Base-by-base conservation (phyloP, 345 rosid genomes). In the Leavenworthia alabamica region DNA sequence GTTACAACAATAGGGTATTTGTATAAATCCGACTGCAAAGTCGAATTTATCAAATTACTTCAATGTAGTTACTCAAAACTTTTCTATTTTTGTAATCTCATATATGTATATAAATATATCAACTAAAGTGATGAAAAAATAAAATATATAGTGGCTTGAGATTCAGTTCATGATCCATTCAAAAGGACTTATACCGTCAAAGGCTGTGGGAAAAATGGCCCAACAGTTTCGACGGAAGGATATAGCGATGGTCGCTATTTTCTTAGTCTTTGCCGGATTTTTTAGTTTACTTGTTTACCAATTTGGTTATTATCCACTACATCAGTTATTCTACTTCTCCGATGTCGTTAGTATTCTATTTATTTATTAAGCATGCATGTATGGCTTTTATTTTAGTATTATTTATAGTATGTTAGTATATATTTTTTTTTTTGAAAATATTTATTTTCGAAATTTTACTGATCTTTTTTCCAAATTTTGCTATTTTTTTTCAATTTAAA, bases 291-390 rank as follows among this genome's bases (percentile, higher is more conserved):
- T 39, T 31, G 7, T 64, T 8, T 29, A 20, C 51, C 68, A 6
- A 28, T 26, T 40, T 52, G 43, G 42, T 19, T 50, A 40, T 39
- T 31, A 50, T 50, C 48, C 28, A 49, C 40, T 26, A 26, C 48
- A 15, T 17, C 39, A 4, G 7, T 28, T 49, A 39, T n/a, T 28
- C 11, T 17, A 33, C 48, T n/a, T 63, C 31, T 6, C 20, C 15
- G 59, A 50, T 31, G 22, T 50, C 40, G 58, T 63, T 26, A 50
- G 59, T 63, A 39, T 39, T 50, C 26, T 35, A 1, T 62, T 2
- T 23, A 56, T 41, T 16, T 39, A 3, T 55, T n/a, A n/a, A n/a
- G 35, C 29, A 12, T 41, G 13, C 3, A 15, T 57, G 14, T 16
- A 40, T 17, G 49, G 4, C 19, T 14, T 22, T 37, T 7, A 3